phyloP scores from a whole-genome alignment of 2,329 filamentous ascomycete species.

The Nigrospora sphaerica region DNA sequence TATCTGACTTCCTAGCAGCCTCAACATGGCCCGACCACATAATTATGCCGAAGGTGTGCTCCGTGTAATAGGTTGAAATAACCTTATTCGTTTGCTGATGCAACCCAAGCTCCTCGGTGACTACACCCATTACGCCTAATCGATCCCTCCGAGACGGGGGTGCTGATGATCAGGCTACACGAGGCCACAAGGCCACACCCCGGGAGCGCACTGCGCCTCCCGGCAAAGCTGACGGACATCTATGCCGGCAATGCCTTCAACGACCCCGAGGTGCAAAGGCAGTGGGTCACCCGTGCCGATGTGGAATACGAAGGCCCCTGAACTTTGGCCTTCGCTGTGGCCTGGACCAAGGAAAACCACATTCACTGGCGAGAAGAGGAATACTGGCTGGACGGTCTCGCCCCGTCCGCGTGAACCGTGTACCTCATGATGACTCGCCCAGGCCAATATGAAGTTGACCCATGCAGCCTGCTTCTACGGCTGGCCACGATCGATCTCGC shows the following conservation, averaged over 20 bases:
- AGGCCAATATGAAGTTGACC: too few species aligned
- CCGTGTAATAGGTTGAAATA: too few species aligned
- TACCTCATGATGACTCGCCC: neutral
- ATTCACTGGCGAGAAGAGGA: neutral
- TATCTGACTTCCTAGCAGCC: neutral
- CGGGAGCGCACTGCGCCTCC: too few species aligned
- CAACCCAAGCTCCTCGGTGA: neutral
- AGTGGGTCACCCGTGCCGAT: neutral
- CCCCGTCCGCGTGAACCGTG: neutral
- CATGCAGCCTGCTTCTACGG: too few species aligned
- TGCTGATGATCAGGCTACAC: neutral
- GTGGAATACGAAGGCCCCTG: neutral
- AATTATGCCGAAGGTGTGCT: too few species aligned
- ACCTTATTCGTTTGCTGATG: neutral
- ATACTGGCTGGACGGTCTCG: neutral
- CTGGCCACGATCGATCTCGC: too few species aligned
- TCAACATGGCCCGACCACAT: too few species aligned
- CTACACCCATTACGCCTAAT: neutral
- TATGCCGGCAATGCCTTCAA: neutral
- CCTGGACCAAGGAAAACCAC: neutral
- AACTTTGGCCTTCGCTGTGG: neutral
- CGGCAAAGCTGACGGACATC: neutral
- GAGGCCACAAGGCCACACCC: too few species aligned
- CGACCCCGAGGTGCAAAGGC: neutral
- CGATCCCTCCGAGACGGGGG: neutral